Evolutionary conservation across 371 early-diverging fungal genomes (phyloP), one percentile per base, ranked within the genome.

Genomic region (Actinomucor elegans): DNA sequence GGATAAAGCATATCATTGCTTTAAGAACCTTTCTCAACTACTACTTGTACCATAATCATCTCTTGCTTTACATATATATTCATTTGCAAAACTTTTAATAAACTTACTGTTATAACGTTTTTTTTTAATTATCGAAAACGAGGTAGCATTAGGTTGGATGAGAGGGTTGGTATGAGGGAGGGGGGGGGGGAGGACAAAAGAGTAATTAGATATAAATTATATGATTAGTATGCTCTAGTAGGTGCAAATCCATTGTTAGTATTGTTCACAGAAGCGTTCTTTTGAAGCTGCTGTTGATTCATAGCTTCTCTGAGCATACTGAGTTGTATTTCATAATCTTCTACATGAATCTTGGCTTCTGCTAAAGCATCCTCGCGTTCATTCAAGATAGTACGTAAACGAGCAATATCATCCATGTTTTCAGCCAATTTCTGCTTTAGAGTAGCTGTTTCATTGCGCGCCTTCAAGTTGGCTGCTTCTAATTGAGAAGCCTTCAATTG

Each of bases 251-350:
- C 56, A 43, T 35, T 43, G 24, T 34, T 43, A 12, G 55, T 23
- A 33, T 66, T 45, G 26, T 64, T 45, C 5, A 26, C 29, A 38
- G 29, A 12, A 49, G 29, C 24, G 20, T 24, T 37, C 41, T 49
- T 57, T 17, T 49, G 57, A 20, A 37, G 49, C 3, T 49, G 49
- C 14, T 49, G 49, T 49, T 83, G 79, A 26, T 69, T 69, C 77
- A 85, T 77, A 2, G 83, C 82, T 40, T 83, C 81, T 59, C 75
- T 72, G 68, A 86, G 63, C 74, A 86, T 76, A 11, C 77, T 78
- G 26, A 86, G 43, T 47, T 83, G 81, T 9, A 86, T 80, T 54
- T 86, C 83, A 23, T 74, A 63, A 38, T 84, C 81, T 53, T 86
- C 86, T 6, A 82, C 52, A 28, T 73, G 73, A 35, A 77, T 66